Evolutionary conservation across 768 basidiomycete species (phyloP).

Genomic region (Russula emetica): DNA sequence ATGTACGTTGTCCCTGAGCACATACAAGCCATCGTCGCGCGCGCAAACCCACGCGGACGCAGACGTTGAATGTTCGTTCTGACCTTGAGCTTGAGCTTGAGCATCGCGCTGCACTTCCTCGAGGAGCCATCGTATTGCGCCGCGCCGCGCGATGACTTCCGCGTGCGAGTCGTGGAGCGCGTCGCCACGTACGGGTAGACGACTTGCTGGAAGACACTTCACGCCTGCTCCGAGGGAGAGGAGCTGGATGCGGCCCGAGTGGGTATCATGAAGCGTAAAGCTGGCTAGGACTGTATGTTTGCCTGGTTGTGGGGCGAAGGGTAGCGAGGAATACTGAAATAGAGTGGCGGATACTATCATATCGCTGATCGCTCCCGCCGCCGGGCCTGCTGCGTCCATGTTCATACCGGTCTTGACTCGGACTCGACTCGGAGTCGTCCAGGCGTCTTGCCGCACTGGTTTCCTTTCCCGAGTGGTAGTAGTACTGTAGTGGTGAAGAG

Average conservation of each 20-base stretch:
- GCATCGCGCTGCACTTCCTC: conserved; percentile 53
- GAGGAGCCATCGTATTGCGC: conserved; percentile 72
- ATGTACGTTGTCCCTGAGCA: conserved; percentile 44
- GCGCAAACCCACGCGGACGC: conserved; percentile 43
- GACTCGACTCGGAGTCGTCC: too few species aligned
- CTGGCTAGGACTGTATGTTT: conserved; percentile 64
- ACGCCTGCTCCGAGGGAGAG: conserved; percentile 78
- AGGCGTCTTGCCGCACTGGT: too few species aligned
- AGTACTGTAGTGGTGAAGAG: background rate
- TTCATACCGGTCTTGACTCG: too few species aligned
- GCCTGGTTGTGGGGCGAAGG: conserved; percentile 47
- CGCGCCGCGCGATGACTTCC: conserved; percentile 83
- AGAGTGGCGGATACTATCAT: conserved; percentile 40
- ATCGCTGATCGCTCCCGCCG: conserved; percentile 28
- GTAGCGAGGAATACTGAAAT: conserved; percentile 43
- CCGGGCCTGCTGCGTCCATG: background rate
- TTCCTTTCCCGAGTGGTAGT: background rate
- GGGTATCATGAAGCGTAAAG: conserved; percentile 45
- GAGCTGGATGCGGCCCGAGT: conserved; percentile 41
- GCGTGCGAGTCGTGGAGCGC: conserved; percentile 87
- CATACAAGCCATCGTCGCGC: conserved; percentile 40
- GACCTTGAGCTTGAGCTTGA: conserved; percentile 26
- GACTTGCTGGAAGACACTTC: conserved; percentile 69
- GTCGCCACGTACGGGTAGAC: conserved; percentile 66
- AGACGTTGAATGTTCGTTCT: background rate